phyloP scores from a whole-genome alignment of 306 rosid genomes.

The Calophaca sinica region DNA sequence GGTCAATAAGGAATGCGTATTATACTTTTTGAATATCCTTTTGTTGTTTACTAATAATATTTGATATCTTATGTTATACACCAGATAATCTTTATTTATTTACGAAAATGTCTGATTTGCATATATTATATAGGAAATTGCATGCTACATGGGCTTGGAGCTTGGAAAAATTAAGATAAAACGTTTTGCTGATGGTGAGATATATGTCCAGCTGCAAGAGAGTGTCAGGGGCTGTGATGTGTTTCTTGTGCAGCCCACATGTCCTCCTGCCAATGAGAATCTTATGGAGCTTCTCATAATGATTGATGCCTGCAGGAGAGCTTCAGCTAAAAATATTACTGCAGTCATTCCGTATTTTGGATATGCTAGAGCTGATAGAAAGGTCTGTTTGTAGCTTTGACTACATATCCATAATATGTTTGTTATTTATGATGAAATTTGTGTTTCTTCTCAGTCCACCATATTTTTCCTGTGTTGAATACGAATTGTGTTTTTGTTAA shows the following conservation, averaged over 20 bases:
- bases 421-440: slow-evolving; percentile 5
- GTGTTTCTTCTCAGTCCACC: slow-evolving; percentile 15
- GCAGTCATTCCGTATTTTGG: slow-evolving; percentile 97
- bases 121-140: slow-evolving; percentile 71
- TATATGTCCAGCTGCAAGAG: slow-evolving; percentile 96
- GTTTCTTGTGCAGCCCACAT: slow-evolving; percentile 94
- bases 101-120: slow-evolving; percentile 24
- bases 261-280: slow-evolving; percentile 97
- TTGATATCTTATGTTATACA: slow-evolving; percentile 19
- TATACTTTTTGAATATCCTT: neutral
- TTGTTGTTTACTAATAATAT: slow-evolving; percentile 26
- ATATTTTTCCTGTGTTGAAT: neutral
- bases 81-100: neutral
- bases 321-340: slow-evolving; percentile 92
- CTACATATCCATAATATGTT: slow-evolving; percentile 3
- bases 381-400: slow-evolving; percentile 58
- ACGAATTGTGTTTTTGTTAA: neutral
- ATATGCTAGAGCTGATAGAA: slow-evolving; percentile 98
- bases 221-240: slow-evolving; percentile 98
- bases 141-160: slow-evolving; percentile 93
- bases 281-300: slow-evolving; percentile 94
- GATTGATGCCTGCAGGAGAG: slow-evolving; percentile 97
- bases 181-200: slow-evolving; percentile 97
- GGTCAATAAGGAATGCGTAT: neutral
- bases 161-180: slow-evolving; percentile 89